These are phyloP conservation scores for Entomophthora muscae DNA, from an alignment of 371 early-diverging fungal species.

Conservation along the genomic window DNA sequence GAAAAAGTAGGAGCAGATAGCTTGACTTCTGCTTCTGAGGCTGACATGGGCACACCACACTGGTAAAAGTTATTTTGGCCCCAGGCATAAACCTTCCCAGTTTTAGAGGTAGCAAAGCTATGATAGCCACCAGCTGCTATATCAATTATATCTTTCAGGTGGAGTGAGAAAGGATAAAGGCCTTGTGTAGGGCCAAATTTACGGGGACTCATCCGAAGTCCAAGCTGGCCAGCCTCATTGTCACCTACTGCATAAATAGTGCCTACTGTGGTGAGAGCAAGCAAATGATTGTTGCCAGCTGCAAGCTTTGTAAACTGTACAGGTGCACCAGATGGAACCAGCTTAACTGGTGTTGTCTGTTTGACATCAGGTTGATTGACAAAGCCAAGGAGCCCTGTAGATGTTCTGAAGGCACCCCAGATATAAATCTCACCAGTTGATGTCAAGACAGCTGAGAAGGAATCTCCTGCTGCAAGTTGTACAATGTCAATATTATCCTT, in stretches of 20 bases:
- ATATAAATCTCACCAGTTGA: slow-evolving; percentile 70
- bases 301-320: not conserved
- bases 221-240: slow-evolving; percentile 8
- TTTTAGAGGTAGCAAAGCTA: slow-evolving; percentile 55
- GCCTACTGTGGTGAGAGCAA: slow-evolving; percentile 11
- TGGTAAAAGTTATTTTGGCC: slow-evolving; percentile 95
- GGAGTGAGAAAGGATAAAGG: slow-evolving; percentile 12
- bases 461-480: slow-evolving; percentile 86
- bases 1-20: slow-evolving; percentile 24
- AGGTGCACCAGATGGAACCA: slow-evolving; percentile 2
- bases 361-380: slow-evolving; percentile 43
- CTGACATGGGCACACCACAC: slow-evolving; percentile 41
- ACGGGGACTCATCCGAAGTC: not conserved
- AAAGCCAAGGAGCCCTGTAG: slow-evolving; percentile 54
- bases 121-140: slow-evolving; percentile 82
- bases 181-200: not conserved
- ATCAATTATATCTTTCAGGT: slow-evolving; percentile 34
- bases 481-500: slow-evolving; percentile 56
- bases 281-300: not conserved
- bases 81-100: slow-evolving; percentile 59
- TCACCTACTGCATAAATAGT: slow-evolving; percentile 5
- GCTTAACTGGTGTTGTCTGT: slow-evolving; percentile 13
- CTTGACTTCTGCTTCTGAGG: slow-evolving; percentile 20
- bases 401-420: slow-evolving; percentile 84
- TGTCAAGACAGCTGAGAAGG: slow-evolving; percentile 75